Base-by-base conservation (phyloP, 495 filamentous ascomycete species). In the Delitschia confertaspora region DNA sequence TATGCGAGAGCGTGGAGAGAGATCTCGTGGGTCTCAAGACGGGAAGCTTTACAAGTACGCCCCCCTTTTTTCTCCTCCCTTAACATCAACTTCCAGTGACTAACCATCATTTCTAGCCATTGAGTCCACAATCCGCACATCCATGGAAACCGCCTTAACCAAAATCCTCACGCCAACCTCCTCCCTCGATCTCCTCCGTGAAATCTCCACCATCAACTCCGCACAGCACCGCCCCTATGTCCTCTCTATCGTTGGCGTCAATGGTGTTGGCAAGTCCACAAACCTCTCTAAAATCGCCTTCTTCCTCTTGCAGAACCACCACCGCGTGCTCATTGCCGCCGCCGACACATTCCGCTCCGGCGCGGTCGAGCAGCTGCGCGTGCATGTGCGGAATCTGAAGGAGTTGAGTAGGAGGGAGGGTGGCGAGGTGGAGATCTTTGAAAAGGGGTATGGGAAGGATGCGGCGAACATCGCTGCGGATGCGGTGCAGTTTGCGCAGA, bases 261-360 rank as follows among this genome's bases (percentile, higher is more conserved):
- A 98, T 57, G 91, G 91, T 18, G 91, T 98, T 34, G 91, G 91
- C 58, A 98, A 98, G 65, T 94, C 86, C 6, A 98, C 91, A 14
- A 96, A 94, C 51, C 67, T 98, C 13, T 85, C 84, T 59, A 98
- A 98, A 65, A 91, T 98, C 47, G 89, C 85, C 61, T 96, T 88
- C 67, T 95, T 96, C 69, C 73, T 98, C 8, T 71, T 98, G 17
- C 93, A 98, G 61, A 96, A 98, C 67, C 83, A 88, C 58, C 93
- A 89, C 67, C 80, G 82, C 50, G 85, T 98, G n/a, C 73, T 98
- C 36, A 84, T 98, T 56, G 91, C 85, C 1, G 91, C 93, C 10
- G 93, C 84, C 53, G 91, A 98, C 62, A 98, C 91, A 7, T 98
- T 98, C 74, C 84, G 91, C 47, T 95, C 88, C 10, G 91, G 91